A percentile compares a stretch with the other conserved stretches of the same genome.
phyloP scores from a whole-genome alignment of 371 early-diverging fungal genomes.

The Mycotypha africana region DNA sequence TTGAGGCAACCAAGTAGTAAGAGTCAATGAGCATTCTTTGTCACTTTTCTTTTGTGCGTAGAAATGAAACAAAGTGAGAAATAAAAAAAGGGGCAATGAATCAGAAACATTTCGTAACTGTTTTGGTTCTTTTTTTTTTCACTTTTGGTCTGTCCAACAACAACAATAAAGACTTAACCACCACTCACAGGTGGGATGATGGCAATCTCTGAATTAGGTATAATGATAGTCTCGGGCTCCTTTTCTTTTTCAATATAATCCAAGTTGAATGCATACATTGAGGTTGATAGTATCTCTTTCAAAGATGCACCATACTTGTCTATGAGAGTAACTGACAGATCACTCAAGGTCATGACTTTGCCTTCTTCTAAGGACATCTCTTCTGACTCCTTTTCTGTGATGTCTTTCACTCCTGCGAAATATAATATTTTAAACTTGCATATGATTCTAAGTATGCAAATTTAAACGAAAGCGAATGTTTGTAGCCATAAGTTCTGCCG shows the following conservation, averaged over 20 bases:
- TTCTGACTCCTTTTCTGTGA: slow-evolving; percentile 38
- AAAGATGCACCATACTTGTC: slow-evolving; percentile 35
- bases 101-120: too few relatives aligned
- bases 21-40: too few relatives aligned
- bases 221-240: slow-evolving; percentile 24
- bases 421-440: too few relatives aligned
- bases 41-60: too few relatives aligned
- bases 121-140: too few relatives aligned
- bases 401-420: slow-evolving; percentile 60
- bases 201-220: slow-evolving; percentile 56
- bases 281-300: slow-evolving; percentile 34
- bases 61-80: too few relatives aligned
- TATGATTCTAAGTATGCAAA: too few relatives aligned
- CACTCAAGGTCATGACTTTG: slow-evolving; percentile 12
- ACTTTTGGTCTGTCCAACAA: neutral
- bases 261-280: slow-evolving; percentile 65
- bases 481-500: too few relatives aligned
- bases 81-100: too few relatives aligned
- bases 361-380: slow-evolving; percentile 26
- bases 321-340: slow-evolving; percentile 26
- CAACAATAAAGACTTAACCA: slow-evolving; percentile 33
- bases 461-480: too few relatives aligned
- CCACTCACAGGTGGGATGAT: slow-evolving; percentile 79
- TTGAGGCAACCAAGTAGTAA: slow-evolving; percentile 52
- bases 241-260: slow-evolving; percentile 54